Percentiles rank a stretch among this genome's conserved stretches.
phyloP scores from a whole-genome alignment of 2,329 filamentous ascomycete species.

The Colletotrichum simmondsii region DNA sequence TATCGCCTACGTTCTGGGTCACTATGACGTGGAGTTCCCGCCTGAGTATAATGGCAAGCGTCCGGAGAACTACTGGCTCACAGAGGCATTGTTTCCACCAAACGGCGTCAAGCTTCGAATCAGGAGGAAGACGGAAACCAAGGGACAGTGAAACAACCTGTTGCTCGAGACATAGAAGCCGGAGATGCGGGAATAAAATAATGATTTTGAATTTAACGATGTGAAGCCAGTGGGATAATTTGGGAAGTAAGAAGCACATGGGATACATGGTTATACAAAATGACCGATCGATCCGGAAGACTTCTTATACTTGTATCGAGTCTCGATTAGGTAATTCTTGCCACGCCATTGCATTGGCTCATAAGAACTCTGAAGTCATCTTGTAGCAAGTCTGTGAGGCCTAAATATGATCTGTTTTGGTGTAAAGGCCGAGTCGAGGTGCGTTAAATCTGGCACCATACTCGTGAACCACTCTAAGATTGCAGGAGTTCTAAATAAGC shows the following conservation, averaged over 20 bases:
- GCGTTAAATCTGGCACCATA: too few relatives aligned
- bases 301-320: too few relatives aligned
- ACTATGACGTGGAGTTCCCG: conserved; percentile 34
- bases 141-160: neutral
- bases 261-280: neutral
- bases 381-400: too few relatives aligned
- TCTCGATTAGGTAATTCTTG: too few relatives aligned
- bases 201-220: neutral
- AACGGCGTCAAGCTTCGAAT: conserved; percentile 22
- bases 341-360: too few relatives aligned
- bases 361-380: too few relatives aligned
- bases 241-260: neutral
- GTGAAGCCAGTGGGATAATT: neutral
- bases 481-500: too few relatives aligned
- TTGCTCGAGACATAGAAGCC: too few relatives aligned
- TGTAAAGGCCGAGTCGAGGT: too few relatives aligned
- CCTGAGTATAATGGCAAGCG: conserved; percentile 29
- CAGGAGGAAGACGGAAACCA: neutral
- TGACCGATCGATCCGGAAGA: neutral
- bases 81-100: conserved; percentile 27
- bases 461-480: too few relatives aligned
- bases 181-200: neutral
- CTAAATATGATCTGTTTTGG: accelerated
- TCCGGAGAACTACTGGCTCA: conserved; percentile 31
- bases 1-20: conserved; percentile 26